Base-by-base conservation (phyloP, 192 early-diverging fungal species). In the Backusella parvicylindrica region DNA sequence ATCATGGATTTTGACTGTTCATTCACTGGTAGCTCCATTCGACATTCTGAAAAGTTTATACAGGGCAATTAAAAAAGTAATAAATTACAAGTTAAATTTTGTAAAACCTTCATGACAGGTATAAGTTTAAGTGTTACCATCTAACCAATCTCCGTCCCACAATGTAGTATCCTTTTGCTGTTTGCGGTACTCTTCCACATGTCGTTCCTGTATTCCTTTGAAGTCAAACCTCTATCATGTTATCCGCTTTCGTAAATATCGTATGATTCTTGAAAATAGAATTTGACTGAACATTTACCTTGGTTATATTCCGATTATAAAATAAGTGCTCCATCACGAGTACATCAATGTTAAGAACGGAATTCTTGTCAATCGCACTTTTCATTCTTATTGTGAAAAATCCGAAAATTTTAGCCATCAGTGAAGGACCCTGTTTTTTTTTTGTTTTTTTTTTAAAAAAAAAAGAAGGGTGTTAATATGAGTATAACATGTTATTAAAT, bases 271-370 rank as follows among this genome's bases (percentile, higher is more conserved):
- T 56, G 56, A 43, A 28, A 43, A 11, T 35, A 4, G 7, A 70
- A 92, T 81, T 74, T 89, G 86, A 77, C 91, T 88, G 18, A 86
- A 84, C 28, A 33, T 75, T 60, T 85, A 92, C 91, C 66, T 84
- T 80, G 9, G 84, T 85, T 70, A 95, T 91, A 28, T 84, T 89
- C 74, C 87, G 81, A 33, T 92, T 88, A 75, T 87, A 96, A 74
- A 95, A 98, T 37, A 98, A 80, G 73, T 98, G 96, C 77, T 98
- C 96, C 96, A 97, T 97, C 18, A 98, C 95, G 28, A 97, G 82
- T 6, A 97, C 88, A 76, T 95, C 95, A 80, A 98, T 92, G 32
- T 93, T 92, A 69, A 93, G 72, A 13, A 26, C 40, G n/a, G 79
- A 75, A 35, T 91, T 89, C 35, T 94, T 91, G 18, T 90, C 89